Conservation (phyloP, 2,329 filamentous ascomycete species). For the Alternaria longipes region DNA sequence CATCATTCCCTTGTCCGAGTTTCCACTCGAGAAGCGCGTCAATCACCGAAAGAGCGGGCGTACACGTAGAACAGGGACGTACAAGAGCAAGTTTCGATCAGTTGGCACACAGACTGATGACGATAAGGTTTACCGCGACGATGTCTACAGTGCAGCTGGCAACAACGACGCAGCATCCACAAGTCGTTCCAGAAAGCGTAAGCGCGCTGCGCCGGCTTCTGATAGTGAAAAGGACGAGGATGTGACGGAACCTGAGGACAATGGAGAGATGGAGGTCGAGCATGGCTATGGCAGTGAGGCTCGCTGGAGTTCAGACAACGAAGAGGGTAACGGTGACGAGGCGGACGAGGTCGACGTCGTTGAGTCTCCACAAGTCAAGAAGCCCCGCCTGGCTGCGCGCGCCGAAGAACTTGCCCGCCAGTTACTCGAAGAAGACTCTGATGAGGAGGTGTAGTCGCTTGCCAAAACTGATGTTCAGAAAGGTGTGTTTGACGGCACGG, state of each 20-base stretch:
- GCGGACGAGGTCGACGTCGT: not conserved
- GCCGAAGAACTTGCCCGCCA: not conserved
- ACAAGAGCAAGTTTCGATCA: not conserved
- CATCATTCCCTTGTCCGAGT: constrained; percentile 1
- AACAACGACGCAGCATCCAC: not conserved
- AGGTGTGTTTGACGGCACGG: too few species aligned
- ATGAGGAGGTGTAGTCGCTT: not conserved
- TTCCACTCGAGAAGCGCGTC: not conserved
- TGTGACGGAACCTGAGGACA: not conserved
- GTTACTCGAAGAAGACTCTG: not conserved
- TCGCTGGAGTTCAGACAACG: not conserved
- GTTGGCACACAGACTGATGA: not conserved
- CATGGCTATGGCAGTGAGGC: not conserved
- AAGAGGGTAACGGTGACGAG: not conserved
- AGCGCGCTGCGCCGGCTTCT: not conserved
- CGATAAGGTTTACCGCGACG: not conserved
- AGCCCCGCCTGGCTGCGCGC: not conserved
- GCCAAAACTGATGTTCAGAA: too few species aligned
- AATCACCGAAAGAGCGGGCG: not conserved
- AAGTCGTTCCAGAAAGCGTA: not conserved
- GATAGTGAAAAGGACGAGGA: not conserved
- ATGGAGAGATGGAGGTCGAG: not conserved
- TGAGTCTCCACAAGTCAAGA: not conserved
- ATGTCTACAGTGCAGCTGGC: not conserved
- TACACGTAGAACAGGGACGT: not conserved